A percentile compares a stretch with the other conserved stretches of the same genome.
phyloP scores from a whole-genome alignment of 2,329 filamentous ascomycete genomes.

The Magnaporthales sp. region DNA sequence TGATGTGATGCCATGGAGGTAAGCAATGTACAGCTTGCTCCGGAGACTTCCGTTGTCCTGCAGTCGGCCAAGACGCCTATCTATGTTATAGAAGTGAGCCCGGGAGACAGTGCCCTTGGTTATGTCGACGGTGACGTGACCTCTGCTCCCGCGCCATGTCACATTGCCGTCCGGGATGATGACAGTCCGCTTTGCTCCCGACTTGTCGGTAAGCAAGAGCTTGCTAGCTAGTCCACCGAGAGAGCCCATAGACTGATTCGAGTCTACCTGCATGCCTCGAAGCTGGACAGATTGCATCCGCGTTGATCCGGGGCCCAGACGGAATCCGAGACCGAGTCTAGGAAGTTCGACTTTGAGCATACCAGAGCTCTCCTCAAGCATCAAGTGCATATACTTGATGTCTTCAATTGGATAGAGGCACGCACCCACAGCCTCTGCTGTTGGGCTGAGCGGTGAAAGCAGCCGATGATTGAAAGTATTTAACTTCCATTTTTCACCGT shows the following conservation, averaged over 20 bases:
- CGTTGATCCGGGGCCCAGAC: slow-evolving; percentile 16
- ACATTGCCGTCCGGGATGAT: slow-evolving; percentile 27
- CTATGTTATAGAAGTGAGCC: slow-evolving; percentile 37
- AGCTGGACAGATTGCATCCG: slow-evolving; percentile 38
- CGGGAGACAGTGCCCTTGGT: slow-evolving; percentile 8
- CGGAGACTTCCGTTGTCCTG: slow-evolving; percentile 38
- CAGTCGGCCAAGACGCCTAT: slow-evolving; percentile 39
- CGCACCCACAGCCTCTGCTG: slow-evolving; percentile 19
- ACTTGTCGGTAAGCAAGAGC: slow-evolving; percentile 30
- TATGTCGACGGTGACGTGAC: slow-evolving; percentile 13
- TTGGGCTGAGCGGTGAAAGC: slow-evolving; percentile 24
- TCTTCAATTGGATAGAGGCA: slow-evolving; percentile 29
- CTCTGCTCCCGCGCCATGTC: not conserved
- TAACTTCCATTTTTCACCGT: slow-evolving; percentile 13
- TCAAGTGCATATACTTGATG: slow-evolving; percentile 23
- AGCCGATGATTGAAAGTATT: slow-evolving; percentile 14
- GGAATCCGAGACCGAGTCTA: slow-evolving; percentile 38
- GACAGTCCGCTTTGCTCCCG: slow-evolving; percentile 14
- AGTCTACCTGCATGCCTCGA: slow-evolving; percentile 38
- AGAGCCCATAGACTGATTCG: slow-evolving; percentile 33
- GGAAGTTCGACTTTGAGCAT: slow-evolving; percentile 33
- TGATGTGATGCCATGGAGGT: slow-evolving; percentile 46
- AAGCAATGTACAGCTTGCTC: slow-evolving; percentile 42
- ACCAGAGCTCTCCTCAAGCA: slow-evolving; percentile 10
- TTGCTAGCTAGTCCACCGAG: slow-evolving; percentile 40